These are phyloP conservation scores for Raffaelea albimanens DNA, from an alignment of 2,329 filamentous ascomycete species.

Conservation along the genomic window DNA sequence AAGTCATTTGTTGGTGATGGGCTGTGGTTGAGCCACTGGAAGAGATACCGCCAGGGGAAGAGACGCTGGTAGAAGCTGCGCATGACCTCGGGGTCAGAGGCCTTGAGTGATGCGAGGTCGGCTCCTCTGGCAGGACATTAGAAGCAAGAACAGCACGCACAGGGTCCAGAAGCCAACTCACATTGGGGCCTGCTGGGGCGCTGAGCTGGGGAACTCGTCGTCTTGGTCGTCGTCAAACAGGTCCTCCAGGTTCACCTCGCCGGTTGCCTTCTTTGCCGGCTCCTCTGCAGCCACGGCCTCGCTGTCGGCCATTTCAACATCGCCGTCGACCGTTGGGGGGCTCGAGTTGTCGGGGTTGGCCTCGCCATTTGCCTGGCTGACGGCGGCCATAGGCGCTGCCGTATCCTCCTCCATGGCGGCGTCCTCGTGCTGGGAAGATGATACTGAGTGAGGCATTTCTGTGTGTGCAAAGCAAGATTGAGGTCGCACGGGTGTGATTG, in stretches of 20 bases:
- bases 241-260: conserved; percentile 46
- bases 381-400: neutral
- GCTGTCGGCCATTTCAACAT: neutral
- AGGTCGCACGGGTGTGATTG: neutral
- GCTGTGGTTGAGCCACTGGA: conserved; percentile 96
- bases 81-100: conserved; percentile 72
- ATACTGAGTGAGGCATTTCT: conserved; percentile 36
- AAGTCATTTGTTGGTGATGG: conserved; percentile 81
- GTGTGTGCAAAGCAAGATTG: neutral
- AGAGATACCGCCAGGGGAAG: conserved; percentile 89
- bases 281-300: conserved; percentile 3
- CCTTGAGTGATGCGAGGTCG: conserved; percentile 24
- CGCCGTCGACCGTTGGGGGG: neutral
- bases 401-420: conserved; percentile 16
- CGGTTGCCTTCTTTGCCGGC: conserved; percentile 19
- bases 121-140: neutral
- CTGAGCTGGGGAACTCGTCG: conserved; percentile 45
- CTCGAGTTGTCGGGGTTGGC: neutral
- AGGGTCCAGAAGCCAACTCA: neutral
- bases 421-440: conserved; percentile 16
- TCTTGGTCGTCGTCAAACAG: conserved; percentile 50
- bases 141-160: neutral
- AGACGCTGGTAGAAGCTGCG: conserved; percentile 90
- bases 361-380: too few relatives aligned
- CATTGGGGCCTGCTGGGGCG: conserved; percentile 5